These are phyloP conservation scores for Thelonectria olida DNA, from an alignment of 2,329 filamentous ascomycete species.

Conservation along the genomic window DNA sequence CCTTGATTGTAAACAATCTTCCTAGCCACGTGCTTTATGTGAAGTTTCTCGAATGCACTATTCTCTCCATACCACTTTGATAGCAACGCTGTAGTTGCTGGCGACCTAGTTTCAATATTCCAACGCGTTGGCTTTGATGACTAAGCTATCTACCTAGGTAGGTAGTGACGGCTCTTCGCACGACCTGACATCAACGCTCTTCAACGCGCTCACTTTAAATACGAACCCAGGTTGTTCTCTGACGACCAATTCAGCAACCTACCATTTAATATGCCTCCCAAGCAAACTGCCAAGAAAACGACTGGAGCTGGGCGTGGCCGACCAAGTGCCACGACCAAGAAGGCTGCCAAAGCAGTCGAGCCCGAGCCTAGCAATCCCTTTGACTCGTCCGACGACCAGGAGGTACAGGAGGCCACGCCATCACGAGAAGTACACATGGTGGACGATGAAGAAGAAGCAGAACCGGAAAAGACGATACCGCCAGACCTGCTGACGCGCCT, in stretches of 20 bases:
- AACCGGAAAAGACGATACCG: constrained; percentile 66
- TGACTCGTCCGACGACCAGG: constrained; percentile 45
- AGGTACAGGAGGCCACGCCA: constrained; percentile 11
- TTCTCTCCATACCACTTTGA: too few species aligned
- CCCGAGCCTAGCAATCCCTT: constrained; percentile 47
- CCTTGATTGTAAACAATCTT: constrained; percentile 49
- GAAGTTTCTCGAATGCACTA: too few species aligned
- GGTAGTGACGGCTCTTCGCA: constrained; percentile 4
- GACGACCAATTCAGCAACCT: not conserved
- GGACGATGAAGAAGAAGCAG: constrained; percentile 45
- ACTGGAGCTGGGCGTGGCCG: constrained; percentile 49
- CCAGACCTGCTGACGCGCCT: constrained; percentile 78
- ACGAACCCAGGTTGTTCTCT: not conserved
- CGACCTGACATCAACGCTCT: too few species aligned
- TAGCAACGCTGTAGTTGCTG: too few species aligned
- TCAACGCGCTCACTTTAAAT: not conserved
- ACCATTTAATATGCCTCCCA: constrained; percentile 53
- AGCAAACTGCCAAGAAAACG: constrained; percentile 38
- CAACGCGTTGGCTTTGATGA: too few species aligned
- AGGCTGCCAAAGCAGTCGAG: constrained; percentile 32
- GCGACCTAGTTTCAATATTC: too few species aligned
- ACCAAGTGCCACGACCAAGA: constrained; percentile 40
- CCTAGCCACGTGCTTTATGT: too few species aligned
- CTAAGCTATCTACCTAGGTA: not conserved
- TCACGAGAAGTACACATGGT: constrained; percentile 35